These are phyloP conservation scores for Ilyonectria sp. DNA, from an alignment of 2,329 filamentous ascomycete genomes.

Conservation along the genomic window DNA sequence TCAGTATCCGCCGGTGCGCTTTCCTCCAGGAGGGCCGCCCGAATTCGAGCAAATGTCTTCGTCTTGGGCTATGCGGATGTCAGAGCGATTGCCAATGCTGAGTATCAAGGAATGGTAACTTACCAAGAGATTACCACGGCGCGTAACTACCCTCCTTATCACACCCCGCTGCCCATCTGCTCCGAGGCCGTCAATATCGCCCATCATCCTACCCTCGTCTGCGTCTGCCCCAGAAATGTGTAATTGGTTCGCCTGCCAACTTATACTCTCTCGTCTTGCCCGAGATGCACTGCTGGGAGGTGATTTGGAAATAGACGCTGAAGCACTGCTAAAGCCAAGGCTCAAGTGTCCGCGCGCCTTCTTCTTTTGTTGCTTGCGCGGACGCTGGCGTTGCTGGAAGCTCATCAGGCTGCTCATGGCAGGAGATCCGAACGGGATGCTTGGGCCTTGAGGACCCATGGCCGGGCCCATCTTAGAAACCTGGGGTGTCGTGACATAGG, in stretches of 20 bases:
- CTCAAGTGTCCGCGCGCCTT: slow-evolving; percentile 65
- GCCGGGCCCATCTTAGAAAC: slow-evolving; percentile 72
- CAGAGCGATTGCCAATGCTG: slow-evolving; percentile 38
- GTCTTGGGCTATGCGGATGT: slow-evolving; percentile 83
- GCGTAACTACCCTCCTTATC: slow-evolving; percentile 85
- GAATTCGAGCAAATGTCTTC: slow-evolving; percentile 93
- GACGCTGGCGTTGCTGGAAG: slow-evolving; percentile 83
- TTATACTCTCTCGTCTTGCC: slow-evolving; percentile 88
- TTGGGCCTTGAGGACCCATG: slow-evolving; percentile 63
- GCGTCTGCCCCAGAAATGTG: slow-evolving; percentile 82
- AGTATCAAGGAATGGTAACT: slow-evolving; percentile 51
- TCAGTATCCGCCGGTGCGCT: slow-evolving; percentile 90
- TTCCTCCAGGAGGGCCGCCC: slow-evolving; percentile 91
- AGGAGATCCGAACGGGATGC: slow-evolving; percentile 77
- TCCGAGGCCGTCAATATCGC: slow-evolving; percentile 64
- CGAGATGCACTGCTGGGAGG: slow-evolving; percentile 72
- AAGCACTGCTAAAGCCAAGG: slow-evolving; percentile 64
- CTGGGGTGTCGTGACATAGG: slow-evolving; percentile 88
- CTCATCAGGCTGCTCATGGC: slow-evolving; percentile 84
- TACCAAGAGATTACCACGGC: slow-evolving; percentile 90
- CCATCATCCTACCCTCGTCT: slow-evolving; percentile 80
- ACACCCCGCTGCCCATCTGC: slow-evolving; percentile 79
- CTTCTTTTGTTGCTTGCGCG: slow-evolving; percentile 77
- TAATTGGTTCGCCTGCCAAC: slow-evolving; percentile 89
- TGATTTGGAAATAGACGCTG: slow-evolving; percentile 75